Evolutionary conservation across 306 rosid species (phyloP).

Genomic region (Cucumis cinereus): DNA sequence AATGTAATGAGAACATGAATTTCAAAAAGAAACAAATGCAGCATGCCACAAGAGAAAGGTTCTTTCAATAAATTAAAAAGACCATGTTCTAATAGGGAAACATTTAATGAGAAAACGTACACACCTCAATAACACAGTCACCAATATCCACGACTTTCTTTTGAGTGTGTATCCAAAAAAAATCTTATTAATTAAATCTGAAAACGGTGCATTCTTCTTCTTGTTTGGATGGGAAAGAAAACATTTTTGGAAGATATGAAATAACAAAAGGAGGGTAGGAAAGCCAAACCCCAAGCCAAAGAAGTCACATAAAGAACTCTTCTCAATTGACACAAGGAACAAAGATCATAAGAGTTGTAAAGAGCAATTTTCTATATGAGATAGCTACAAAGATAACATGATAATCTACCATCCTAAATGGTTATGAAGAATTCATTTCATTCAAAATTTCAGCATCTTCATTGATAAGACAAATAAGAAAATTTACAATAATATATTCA

Average conservation of each 20-base stretch:
- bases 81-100: neutral
- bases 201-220: neutral
- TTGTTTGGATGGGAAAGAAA: neutral
- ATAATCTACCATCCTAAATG: neutral
- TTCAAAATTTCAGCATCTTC: neutral
- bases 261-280: neutral
- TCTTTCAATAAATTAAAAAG: neutral
- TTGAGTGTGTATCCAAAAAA: neutral
- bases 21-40: neutral
- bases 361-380: neutral
- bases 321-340: neutral
- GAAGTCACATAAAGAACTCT: neutral
- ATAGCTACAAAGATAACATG: neutral
- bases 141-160: neutral
- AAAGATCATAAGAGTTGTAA: neutral
- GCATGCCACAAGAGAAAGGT: neutral
- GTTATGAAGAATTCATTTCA: neutral
- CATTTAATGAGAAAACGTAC: neutral
- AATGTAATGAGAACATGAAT: neutral
- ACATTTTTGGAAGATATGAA: neutral
- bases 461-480: neutral
- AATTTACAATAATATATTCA: neutral
- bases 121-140: neutral
- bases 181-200: neutral
- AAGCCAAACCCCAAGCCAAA: neutral